A percentile compares a stretch with the other conserved stretches of the same genome.
Conservation (phyloP, 306 rosid genomes). For the Astragalus glycyphyllos region DNA sequence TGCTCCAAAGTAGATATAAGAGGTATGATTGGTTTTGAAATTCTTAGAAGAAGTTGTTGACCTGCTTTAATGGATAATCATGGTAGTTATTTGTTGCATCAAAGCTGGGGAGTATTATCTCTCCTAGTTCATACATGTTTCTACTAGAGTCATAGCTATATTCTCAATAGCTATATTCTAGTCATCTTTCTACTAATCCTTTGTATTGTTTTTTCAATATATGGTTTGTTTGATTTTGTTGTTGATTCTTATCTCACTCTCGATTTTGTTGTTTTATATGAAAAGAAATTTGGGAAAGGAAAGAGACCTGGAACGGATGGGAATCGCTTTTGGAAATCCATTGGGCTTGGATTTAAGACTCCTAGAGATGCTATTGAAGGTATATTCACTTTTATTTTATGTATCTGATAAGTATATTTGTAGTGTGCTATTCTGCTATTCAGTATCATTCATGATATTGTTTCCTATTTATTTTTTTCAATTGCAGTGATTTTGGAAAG, state of each 20-base stretch:
- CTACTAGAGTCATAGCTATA: too few relatives aligned
- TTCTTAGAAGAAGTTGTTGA: too few relatives aligned
- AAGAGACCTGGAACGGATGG: constrained; percentile 88
- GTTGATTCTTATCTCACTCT: background rate
- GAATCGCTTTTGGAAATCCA: constrained; percentile 73
- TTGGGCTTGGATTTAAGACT: constrained; percentile 89
- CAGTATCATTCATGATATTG: background rate
- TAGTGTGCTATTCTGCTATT: background rate
- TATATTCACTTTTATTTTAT: background rate
- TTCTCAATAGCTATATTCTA: too few relatives aligned
- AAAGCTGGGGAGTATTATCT: too few relatives aligned
- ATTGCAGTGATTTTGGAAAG: background rate
- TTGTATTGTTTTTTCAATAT: too few relatives aligned
- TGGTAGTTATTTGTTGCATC: too few relatives aligned
- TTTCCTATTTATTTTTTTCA: too few relatives aligned
- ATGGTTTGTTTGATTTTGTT: background rate
- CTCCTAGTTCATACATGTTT: too few relatives aligned
- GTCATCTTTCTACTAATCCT: too few relatives aligned
- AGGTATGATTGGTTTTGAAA: too few relatives aligned
- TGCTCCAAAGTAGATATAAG: too few relatives aligned
- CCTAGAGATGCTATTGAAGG: constrained; percentile 68
- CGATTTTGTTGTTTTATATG: constrained; percentile 25
- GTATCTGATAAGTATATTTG: background rate
- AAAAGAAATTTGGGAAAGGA: constrained; percentile 77
- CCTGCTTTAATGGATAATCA: too few relatives aligned